phyloP scores from a whole-genome alignment of 768 basidiomycete genomes.

The Mycena venus region DNA sequence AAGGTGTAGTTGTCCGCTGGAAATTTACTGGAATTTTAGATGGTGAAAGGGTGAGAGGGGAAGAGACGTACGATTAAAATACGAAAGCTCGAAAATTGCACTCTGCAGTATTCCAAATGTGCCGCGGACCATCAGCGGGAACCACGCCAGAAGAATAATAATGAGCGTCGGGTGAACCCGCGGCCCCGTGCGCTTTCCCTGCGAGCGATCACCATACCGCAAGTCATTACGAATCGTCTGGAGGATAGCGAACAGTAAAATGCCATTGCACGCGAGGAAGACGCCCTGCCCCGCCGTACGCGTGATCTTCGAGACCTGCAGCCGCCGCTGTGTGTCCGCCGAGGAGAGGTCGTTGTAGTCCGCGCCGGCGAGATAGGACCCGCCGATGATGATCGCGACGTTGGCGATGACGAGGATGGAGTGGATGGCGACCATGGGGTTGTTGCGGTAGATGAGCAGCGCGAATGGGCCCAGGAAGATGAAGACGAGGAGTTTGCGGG shows the following conservation, averaged over 20 bases:
- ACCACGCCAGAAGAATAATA: constrained; percentile 46
- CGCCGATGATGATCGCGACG: constrained; percentile 48
- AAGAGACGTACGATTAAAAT: constrained; percentile 34
- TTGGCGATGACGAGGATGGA: constrained; percentile 47
- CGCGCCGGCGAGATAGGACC: constrained; percentile 45
- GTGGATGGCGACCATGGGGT: constrained; percentile 49
- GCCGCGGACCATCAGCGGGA: constrained; percentile 49
- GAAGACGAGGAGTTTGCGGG: constrained; percentile 16
- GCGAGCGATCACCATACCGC: constrained; percentile 23
- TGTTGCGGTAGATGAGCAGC: constrained; percentile 36
- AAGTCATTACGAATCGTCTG: constrained; percentile 42
- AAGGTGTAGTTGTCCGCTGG: constrained; percentile 33
- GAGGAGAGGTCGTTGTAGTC: constrained; percentile 23
- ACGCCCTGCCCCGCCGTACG: constrained; percentile 48
- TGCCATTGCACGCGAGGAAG: constrained; percentile 46
- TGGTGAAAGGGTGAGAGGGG: not conserved
- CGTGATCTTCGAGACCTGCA: constrained; percentile 43
- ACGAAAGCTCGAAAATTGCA: constrained; percentile 29
- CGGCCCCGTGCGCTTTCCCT: not conserved
- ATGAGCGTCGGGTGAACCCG: constrained; percentile 44
- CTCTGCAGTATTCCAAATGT: constrained; percentile 46
- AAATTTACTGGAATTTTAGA: too few relatives aligned
- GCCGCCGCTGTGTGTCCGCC: constrained; percentile 29
- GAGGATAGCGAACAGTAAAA: constrained; percentile 41
- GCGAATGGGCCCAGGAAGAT: constrained; percentile 41